These are phyloP conservation scores for Hypomontagnella monticulosa DNA, from an alignment of 495 filamentous ascomycete species.

Conservation along the genomic window DNA sequence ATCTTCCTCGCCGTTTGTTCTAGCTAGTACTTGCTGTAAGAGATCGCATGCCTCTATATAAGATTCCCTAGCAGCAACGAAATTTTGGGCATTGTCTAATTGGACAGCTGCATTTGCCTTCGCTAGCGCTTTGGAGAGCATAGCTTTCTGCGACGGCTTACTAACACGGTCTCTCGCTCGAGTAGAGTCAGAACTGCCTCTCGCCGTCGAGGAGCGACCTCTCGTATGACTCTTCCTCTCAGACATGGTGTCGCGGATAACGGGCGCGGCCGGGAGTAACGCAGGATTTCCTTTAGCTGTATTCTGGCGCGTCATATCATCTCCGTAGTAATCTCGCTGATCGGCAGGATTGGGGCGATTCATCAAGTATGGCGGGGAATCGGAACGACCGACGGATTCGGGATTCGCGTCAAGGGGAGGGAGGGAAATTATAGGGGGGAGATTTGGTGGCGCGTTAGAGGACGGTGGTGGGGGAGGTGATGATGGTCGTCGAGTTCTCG, in stretches of 20 bases:
- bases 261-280: conserved; percentile 36
- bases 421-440: conserved; percentile 43
- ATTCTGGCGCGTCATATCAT: conserved; percentile 27
- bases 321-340: conserved; percentile 31
- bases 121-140: conserved; percentile 91
- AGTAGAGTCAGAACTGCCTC: conserved; percentile 53
- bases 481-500: conserved; percentile 24
- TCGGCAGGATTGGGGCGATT: conserved; percentile 35
- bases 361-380: conserved; percentile 20
- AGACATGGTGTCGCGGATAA: conserved; percentile 39
- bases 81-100: conserved; percentile 93
- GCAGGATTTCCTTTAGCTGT: conserved; percentile 26
- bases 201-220: conserved; percentile 57
- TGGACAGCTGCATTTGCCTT: conserved; percentile 96
- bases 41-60: conserved; percentile 91
- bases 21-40: conserved; percentile 84
- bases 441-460: conserved; percentile 47
- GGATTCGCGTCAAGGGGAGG: conserved; percentile 40
- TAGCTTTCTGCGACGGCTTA: conserved; percentile 82
- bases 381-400: conserved; percentile 30
- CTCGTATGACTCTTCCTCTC: conserved; percentile 57
- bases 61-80: conserved; percentile 89
- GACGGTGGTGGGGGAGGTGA: conserved; percentile 47
- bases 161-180: conserved; percentile 46
- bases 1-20: conserved; percentile 86